Base-by-base conservation (phyloP, 495 filamentous ascomycete species). In the Penicillium odoratum region DNA sequence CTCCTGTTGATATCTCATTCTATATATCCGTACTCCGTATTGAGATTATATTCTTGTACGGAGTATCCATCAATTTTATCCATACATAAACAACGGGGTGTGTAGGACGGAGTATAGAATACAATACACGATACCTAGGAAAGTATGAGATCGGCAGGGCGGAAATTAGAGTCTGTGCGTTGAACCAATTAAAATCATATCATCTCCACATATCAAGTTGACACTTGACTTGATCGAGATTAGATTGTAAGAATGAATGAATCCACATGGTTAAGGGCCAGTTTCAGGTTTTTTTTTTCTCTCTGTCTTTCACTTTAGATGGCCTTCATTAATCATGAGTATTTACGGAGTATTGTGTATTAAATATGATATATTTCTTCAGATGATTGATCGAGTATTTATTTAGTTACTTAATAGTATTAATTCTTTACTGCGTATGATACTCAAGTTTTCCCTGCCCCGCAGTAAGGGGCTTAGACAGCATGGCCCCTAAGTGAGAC, bases 141-240 rank as follows among this genome's bases (percentile, higher is more conserved):
- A 18, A n/a, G 48, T 34, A 53, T 44, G 40, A 36, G 67, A 69
- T 68, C 67, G 62, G 53, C 67, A 65, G 46, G 54, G 55, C 61
- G 52, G 67, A 68, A 65, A 69, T 67, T 63, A 63, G 50, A 54
- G 36, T 9, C n/a, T 3, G 30, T 6, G 1, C 6, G 4, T 1
- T 0, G 0, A 25, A 7, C 60, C 54, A 67, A 65, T 63, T 43
- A 66, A 5, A 48, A 3, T 0, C 3, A 3, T 7, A 8, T 0
- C 7, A 2, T 47, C 52, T 9, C 48, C 48, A 59, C 44, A 25
- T 8, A 21, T 33, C 11, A 1, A 53, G 56, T 56, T 65, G 55
- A 42, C 56, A 61, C 59, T 53, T 58, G 49, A 3, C 64, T 43
- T 6, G 0, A 51, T 62, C 5, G 3, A 45, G 64, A 46, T 50